These are phyloP conservation scores for Fraxinus floribunda DNA, from an alignment of 305 asterid species.

Conservation along the genomic window DNA sequence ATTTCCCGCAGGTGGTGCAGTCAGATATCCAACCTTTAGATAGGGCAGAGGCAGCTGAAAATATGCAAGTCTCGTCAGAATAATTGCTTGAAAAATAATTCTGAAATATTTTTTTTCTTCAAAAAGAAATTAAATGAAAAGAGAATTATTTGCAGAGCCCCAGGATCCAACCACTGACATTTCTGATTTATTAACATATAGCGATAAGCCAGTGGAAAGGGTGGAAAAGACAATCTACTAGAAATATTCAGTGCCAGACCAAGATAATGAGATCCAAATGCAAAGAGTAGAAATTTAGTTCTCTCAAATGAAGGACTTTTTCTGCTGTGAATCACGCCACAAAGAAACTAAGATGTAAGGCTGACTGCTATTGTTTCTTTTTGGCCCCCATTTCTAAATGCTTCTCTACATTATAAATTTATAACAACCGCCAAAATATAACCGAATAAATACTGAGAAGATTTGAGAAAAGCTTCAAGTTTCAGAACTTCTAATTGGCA, in stretches of 20 bases:
- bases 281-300: not conserved
- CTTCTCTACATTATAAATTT: not conserved
- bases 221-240: not conserved
- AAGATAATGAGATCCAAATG: not conserved
- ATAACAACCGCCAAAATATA: constrained; percentile 2
- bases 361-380: not conserved
- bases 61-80: constrained; percentile 32
- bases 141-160: not conserved
- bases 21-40: constrained; percentile 84
- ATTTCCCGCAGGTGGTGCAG: constrained; percentile 89
- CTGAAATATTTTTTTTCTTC: not conserved
- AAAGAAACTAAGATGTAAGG: not conserved
- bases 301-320: not conserved
- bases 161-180: not conserved
- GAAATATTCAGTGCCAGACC: not conserved
- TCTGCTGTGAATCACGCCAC: not conserved
- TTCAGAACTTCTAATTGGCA: constrained; percentile 11
- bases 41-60: constrained; percentile 94
- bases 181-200: not conserved
- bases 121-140: not conserved
- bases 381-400: not conserved
- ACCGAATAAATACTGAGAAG: not conserved
- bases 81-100: constrained; percentile 9
- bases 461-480: constrained; percentile 10
- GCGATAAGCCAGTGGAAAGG: not conserved